These are phyloP conservation scores for Immersiella caudata DNA, from an alignment of 495 filamentous ascomycete genomes.

Conservation along the genomic window DNA sequence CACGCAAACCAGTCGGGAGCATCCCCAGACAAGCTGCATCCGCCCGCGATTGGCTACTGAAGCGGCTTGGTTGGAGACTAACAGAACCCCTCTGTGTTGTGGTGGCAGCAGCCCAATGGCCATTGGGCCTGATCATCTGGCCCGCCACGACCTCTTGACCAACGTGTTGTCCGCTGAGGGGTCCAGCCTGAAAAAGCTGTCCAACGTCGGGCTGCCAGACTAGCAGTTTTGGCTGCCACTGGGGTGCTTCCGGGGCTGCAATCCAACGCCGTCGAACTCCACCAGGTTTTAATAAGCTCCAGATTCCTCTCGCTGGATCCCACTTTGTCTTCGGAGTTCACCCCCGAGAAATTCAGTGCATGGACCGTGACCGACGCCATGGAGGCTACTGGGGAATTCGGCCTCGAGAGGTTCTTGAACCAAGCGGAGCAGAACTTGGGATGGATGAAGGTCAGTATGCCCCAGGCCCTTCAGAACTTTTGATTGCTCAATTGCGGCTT, in stretches of 20 bases:
- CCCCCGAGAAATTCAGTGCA: not conserved
- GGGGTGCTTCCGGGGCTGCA: not conserved
- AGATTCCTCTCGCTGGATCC: not conserved
- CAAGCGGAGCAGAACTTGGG: slow-evolving; percentile 15
- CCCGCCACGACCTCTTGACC: not conserved
- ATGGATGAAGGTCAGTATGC: slow-evolving; percentile 16
- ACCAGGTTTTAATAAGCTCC: not conserved
- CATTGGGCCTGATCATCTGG: not conserved
- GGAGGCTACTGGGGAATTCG: slow-evolving; percentile 7
- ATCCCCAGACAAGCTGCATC: not conserved
- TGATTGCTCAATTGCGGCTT: not conserved
- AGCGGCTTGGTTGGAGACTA: not conserved
- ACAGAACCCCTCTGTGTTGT: not conserved
- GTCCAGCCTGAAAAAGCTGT: not conserved
- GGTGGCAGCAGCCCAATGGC: not conserved
- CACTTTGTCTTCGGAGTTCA: not conserved
- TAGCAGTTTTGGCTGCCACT: not conserved
- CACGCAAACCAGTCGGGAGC: not conserved
- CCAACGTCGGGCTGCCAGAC: not conserved
- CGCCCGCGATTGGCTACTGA: not conserved
- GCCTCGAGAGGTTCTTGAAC: slow-evolving; percentile 1
- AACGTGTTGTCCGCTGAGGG: not conserved
- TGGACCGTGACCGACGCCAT: not conserved
- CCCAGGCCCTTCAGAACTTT: not conserved
- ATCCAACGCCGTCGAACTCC: not conserved